Percentiles rank a stretch among this genome's conserved stretches.
Evolutionary conservation across 202 grass and related monocot genomes (phyloP).

Genomic region (Carex arenaria): DNA sequence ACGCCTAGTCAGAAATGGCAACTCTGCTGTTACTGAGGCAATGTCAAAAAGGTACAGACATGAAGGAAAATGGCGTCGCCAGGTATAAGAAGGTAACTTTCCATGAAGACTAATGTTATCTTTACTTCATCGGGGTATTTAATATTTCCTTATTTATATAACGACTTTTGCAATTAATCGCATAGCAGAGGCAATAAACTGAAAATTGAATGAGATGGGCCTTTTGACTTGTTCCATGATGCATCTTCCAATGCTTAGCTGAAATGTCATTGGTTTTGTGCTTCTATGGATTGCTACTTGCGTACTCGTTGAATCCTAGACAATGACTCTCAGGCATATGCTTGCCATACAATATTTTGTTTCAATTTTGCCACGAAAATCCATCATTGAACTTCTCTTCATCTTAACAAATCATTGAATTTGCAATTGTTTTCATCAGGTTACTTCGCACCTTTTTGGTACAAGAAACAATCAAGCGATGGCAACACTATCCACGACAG

Average conservation of each 20-base stretch:
- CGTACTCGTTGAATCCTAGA: too few species aligned
- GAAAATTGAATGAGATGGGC: too few species aligned
- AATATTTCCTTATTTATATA: too few species aligned
- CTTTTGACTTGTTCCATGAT: too few species aligned
- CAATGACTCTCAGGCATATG: background rate
- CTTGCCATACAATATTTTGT: background rate
- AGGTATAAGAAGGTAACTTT: background rate
- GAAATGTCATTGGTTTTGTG: too few species aligned
- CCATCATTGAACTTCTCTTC: background rate
- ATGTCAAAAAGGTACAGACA: background rate
- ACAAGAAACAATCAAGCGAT: background rate
- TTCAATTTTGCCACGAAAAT: background rate
- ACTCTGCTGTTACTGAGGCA: background rate
- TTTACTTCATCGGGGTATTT: too few species aligned
- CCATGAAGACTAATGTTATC: background rate
- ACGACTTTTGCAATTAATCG: too few species aligned
- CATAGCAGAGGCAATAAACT: too few species aligned
- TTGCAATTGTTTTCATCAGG: background rate
- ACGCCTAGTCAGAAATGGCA: background rate
- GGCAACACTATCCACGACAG: background rate
- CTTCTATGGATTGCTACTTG: too few species aligned
- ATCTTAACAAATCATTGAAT: background rate
- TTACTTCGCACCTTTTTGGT: background rate
- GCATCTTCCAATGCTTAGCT: too few species aligned
- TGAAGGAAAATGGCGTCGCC: background rate